Percentiles rank a stretch among this genome's conserved stretches.
phyloP scores from a whole-genome alignment of 1,139 yeast genomes.

The Kodamaea sp. region DNA sequence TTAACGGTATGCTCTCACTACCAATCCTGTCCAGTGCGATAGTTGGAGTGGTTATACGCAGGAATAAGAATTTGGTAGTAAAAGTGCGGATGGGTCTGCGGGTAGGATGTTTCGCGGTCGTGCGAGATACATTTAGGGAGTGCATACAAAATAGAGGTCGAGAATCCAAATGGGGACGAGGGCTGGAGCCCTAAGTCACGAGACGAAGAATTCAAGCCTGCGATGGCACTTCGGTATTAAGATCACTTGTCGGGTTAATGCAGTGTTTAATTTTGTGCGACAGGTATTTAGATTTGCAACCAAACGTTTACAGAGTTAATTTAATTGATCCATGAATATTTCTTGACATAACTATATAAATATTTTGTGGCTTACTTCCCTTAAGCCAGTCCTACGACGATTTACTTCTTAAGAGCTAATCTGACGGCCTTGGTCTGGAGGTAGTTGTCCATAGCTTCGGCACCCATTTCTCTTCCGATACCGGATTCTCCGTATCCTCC shows the following conservation, averaged over 20 bases:
- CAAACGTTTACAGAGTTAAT: too few species aligned
- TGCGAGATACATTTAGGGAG: constrained; percentile 3
- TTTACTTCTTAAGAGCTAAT: constrained; percentile 26
- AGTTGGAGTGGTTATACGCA: constrained; percentile 5
- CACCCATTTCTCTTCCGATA: constrained; percentile 91
- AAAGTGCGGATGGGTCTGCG: neutral
- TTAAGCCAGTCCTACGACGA: too few species aligned
- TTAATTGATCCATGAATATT: too few species aligned
- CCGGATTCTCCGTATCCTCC: constrained; percentile 91
- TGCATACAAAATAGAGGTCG: constrained; percentile 5
- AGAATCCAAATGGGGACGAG: constrained; percentile 7
- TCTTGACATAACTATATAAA: too few species aligned
- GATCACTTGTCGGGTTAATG: too few species aligned
- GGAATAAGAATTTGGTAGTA: constrained; percentile 1
- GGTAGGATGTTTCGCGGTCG: constrained; percentile 1
- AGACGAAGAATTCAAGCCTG: too few species aligned
- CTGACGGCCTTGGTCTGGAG: constrained; percentile 81
- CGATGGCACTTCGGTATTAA: too few species aligned
- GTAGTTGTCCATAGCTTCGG: constrained; percentile 80
- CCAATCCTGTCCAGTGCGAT: constrained; percentile 5
- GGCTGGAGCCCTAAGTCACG: constrained; percentile 10
- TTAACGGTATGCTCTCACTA: constrained; percentile 8
- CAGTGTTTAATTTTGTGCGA: too few species aligned
- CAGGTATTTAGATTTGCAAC: too few species aligned
- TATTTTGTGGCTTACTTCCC: too few species aligned